Evolutionary conservation across 192 early-diverging fungal species (phyloP).

Genomic region (Rhizophagus prolifer): DNA sequence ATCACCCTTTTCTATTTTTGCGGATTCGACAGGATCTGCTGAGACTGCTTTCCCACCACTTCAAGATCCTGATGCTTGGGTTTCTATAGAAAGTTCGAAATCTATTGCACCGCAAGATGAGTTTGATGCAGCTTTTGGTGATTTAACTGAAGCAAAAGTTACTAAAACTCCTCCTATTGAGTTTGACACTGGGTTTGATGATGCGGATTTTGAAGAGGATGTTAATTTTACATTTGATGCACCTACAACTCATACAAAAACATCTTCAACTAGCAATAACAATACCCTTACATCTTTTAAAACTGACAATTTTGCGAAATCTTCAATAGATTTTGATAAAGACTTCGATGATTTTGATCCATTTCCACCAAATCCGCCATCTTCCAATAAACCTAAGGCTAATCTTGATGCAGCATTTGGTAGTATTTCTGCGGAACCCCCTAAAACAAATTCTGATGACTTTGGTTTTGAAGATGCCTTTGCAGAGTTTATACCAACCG

Average conservation of each 20-base stretch:
- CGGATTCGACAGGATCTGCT: neutral
- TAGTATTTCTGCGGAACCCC: neutral
- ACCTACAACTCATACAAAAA: neutral
- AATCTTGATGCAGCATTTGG: slow-evolving; percentile 29
- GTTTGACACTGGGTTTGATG: slow-evolving; percentile 20
- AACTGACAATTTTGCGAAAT: neutral
- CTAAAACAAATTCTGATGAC: neutral
- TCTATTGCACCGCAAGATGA: neutral
- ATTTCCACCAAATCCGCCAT: neutral
- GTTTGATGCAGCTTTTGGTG: slow-evolving; percentile 25
- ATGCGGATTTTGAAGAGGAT: slow-evolving; percentile 21
- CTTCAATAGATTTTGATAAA: slow-evolving; percentile 23
- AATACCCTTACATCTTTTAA: neutral
- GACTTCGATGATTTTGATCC: slow-evolving; percentile 26
- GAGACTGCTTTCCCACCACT: neutral
- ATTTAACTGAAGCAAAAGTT: slow-evolving; percentile 20
- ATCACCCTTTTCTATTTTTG: neutral
- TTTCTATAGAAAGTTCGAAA: slow-evolving; percentile 4
- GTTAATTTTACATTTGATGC: slow-evolving; percentile 22
- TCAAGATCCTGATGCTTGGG: neutral
- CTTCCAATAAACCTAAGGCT: neutral
- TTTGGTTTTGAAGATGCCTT: slow-evolving; percentile 30
- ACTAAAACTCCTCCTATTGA: slow-evolving; percentile 17
- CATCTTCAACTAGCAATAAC: neutral
- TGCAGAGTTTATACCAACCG: neutral